Conservation (phyloP, 306 rosid species). For the Fragaria vesca region DNA sequence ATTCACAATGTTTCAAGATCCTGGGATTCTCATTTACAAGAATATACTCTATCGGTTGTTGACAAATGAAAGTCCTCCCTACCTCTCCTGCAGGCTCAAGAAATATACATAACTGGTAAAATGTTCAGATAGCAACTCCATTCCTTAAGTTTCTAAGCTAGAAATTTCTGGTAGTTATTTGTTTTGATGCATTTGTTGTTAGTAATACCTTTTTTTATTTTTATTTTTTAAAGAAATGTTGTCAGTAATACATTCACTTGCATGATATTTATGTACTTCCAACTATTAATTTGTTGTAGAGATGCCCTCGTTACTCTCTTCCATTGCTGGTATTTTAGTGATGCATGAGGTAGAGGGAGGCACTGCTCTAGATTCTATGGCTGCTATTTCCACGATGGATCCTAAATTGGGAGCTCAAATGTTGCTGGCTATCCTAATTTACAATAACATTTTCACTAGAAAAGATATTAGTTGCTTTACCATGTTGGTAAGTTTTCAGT, state of each 20-base stretch:
- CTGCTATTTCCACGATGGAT: conserved; percentile 71
- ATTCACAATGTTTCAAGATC: no score
- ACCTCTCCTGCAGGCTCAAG: conserved; percentile 56
- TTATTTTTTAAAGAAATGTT: no score
- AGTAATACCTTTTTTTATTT: background rate
- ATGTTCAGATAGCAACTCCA: background rate
- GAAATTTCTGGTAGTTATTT: background rate
- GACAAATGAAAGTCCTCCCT: conserved; percentile 58
- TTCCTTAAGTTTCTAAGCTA: conserved; percentile 9
- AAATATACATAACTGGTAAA: conserved; percentile 67
- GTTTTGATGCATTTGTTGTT: conserved; percentile 25
- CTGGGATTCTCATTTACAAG: conserved; percentile 27
- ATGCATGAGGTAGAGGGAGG: conserved; percentile 61
- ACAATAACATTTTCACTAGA: conserved; percentile 65
- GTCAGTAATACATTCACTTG: conserved; percentile 8
- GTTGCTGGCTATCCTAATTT: conserved; percentile 71
- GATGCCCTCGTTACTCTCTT: conserved; percentile 61
- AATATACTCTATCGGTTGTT: conserved; percentile 55
- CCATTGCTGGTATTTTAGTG: conserved; percentile 64
- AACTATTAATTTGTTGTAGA: conserved; percentile 44
- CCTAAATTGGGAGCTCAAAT: conserved; percentile 79
- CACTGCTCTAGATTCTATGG: conserved; percentile 62
- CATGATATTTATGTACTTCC: conserved; percentile 25
- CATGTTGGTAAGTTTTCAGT: conserved; percentile 65
- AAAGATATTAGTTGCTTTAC: conserved; percentile 47